phyloP scores from a whole-genome alignment of 1,284 basidiomycete species.

The Volvariella surrecta region DNA sequence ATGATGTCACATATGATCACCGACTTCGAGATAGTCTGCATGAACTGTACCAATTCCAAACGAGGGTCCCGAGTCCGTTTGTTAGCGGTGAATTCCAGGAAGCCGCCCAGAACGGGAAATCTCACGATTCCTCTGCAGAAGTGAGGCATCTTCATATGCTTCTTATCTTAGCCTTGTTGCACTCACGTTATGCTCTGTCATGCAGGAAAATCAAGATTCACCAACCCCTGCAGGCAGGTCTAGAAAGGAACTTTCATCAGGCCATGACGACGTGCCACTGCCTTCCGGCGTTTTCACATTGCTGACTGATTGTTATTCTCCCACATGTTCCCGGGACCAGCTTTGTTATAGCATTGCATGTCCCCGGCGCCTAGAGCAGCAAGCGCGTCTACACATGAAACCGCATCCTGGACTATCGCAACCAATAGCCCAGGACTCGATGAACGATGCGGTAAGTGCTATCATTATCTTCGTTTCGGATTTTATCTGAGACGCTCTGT shows the following conservation, averaged over 20 bases:
- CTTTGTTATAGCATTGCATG: constrained; percentile 98
- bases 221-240: constrained; percentile 17
- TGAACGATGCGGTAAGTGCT: constrained; percentile 60
- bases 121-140: constrained; percentile 27
- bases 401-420: constrained; percentile 83
- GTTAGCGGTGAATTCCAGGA: constrained; percentile 59
- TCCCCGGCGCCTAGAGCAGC: constrained; percentile 90
- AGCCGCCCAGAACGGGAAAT: constrained; percentile 17
- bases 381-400: constrained; percentile 88
- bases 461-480: constrained; percentile 8
- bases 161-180: constrained; percentile 1
- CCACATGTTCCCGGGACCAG: constrained; percentile 89
- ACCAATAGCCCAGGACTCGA: constrained; percentile 74
- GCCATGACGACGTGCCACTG: constrained; percentile 59
- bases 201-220: constrained; percentile 16
- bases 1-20: constrained; percentile 99
- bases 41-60: constrained; percentile 92
- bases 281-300: constrained; percentile 97
- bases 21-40: constrained; percentile 82
- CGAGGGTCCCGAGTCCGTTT: constrained; percentile 67
- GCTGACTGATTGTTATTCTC: constrained; percentile 96
- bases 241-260: constrained; percentile 33
- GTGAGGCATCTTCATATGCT: constrained; percentile 8
- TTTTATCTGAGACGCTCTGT: constrained; percentile 8
- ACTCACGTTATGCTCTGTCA: constrained; percentile 5